phyloP scores from a whole-genome alignment of 345 rosid genomes.

The Aquilaria sinensis region DNA sequence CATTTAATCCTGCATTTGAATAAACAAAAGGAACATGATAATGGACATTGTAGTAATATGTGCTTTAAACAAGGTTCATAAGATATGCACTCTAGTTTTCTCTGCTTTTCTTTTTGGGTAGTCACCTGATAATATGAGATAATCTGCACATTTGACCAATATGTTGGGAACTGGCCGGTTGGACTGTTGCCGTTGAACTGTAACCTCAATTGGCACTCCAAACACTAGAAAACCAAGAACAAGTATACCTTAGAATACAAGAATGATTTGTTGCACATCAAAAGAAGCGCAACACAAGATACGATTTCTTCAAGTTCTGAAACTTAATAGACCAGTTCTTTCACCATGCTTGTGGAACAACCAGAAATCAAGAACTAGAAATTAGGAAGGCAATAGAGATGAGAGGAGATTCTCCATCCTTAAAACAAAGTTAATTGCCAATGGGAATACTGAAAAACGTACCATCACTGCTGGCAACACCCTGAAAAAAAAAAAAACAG shows the following conservation, averaged over 20 bases:
- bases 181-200: constrained; percentile 67
- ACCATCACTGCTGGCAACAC: constrained; percentile 98
- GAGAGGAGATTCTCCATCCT: constrained; percentile 7
- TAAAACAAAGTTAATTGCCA: constrained; percentile 6
- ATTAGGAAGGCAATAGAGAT: neutral
- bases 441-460: constrained; percentile 20
- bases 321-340: no score
- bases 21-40: neutral
- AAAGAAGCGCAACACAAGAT: neutral
- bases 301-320: neutral
- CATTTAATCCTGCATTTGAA: constrained; percentile 50
- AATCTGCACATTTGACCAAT: constrained; percentile 71
- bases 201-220: constrained; percentile 82
- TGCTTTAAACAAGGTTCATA: neutral
- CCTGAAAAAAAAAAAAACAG: constrained; percentile 43
- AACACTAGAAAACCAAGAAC: constrained; percentile 41
- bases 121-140: constrained; percentile 77
- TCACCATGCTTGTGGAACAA: no score
- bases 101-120: neutral
- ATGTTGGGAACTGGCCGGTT: constrained; percentile 62
- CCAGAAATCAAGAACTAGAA: no score
- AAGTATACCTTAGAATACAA: no score
- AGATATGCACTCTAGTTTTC: neutral
- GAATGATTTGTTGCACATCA: no score
- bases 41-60: neutral